Evolutionary conservation across 176 grass and related monocot species (phyloP).

Genomic region (Triticum aestivum): IWGSC_CS_RefSeq_v2.1 NC_057803.1:148778486-148778985

Average conservation of each 20-base stretch:
- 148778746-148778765: slow-evolving; percentile 83
- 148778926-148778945: slow-evolving; percentile 37
- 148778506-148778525: slow-evolving; percentile 3
- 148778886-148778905: slow-evolving; percentile 78
- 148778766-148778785: slow-evolving; percentile 99
- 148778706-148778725: not conserved
- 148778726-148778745: slow-evolving; percentile 19
- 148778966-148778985: slow-evolving; percentile 44
- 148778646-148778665: not conserved
- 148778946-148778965: slow-evolving; percentile 62
- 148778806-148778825: slow-evolving; percentile 95
- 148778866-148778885: slow-evolving; percentile 97
- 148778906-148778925: slow-evolving; percentile 44
- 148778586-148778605: too few species aligned
- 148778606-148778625: slow-evolving; percentile 12
- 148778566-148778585: not conserved
- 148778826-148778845: slow-evolving; percentile 92
- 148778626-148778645: not conserved
- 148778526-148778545: not conserved
- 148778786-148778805: slow-evolving; percentile 86
- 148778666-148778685: not conserved
- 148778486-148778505: not conserved
- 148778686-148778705: slow-evolving; percentile 1
- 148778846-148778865: slow-evolving; percentile 99
- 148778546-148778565: slow-evolving; percentile 2